Base-by-base conservation (phyloP, 352 stramenopile genomes). In the Globisporangium megalacanthum region DNA sequence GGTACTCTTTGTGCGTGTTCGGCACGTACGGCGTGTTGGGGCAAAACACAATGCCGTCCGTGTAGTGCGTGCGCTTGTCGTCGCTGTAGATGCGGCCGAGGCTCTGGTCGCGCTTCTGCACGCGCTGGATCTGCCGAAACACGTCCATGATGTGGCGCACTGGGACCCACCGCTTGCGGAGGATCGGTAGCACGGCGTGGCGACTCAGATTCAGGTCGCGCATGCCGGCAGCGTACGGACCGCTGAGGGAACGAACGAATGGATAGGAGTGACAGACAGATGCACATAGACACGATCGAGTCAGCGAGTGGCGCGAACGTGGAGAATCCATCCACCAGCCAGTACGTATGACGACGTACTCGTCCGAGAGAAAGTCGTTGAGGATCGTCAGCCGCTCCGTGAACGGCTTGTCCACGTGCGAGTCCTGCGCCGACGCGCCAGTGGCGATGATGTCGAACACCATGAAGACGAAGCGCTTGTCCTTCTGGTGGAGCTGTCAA, bases 371-470 rank as follows among this genome's bases (percentile, higher is more conserved):
- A 56, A 94, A 91, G 54, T 92, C 79, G 56, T 90, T 87, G 54
- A 94, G 66, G 54, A 89, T 89, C 42, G 77, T 70, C 14, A 94
- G 68, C 0, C 84, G 84, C 58, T 94, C 82, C 31, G 73, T 66
- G 52, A 94, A 94, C n/a, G 76, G 72, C 39, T 92, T 91, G 51
- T 87, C 77, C 5, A 94, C 84, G 50, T 91, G 82, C 10, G 82
- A 91, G 54, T 89, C 79, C 15, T 72, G 69, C n/a, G 69, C 64
- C 1, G 77, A 85, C 17, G 79, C 68, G 2, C 85, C 85, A 0
- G 80, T 89, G 22, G 83, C 83, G 36, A 97, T 90, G 56, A 96
- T 94, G 58, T 97, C 88, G 54, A 97, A 97, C 6, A 74, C 86
- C 70, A 97, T 94, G 51, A 95, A 97, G 48, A 95, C 81, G 60